Conservation (phyloP, 2,329 filamentous ascomycete species). For the Apiospora hydei region DNA sequence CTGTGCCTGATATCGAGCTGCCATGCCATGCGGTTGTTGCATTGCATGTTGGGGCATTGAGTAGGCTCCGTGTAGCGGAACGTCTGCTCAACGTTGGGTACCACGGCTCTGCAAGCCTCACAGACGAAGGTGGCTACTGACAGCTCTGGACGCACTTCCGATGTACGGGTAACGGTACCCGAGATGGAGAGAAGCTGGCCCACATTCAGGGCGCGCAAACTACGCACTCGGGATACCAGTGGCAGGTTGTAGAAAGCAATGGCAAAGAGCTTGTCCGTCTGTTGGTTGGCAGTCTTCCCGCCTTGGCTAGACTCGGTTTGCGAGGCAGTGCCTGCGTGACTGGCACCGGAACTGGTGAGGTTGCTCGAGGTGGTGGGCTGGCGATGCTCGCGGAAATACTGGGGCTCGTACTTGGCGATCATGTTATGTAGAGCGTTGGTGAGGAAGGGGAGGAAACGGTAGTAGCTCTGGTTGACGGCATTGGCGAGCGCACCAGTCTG, state of each 20-base stretch:
- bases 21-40: constrained; percentile 92
- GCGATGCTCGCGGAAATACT: constrained; percentile 92
- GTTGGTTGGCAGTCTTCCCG: constrained; percentile 85
- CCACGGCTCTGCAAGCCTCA: constrained; percentile 82
- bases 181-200: constrained; percentile 95
- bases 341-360: constrained; percentile 71
- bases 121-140: constrained; percentile 93
- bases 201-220: constrained; percentile 87
- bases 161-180: constrained; percentile 94
- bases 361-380: constrained; percentile 81
- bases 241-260: constrained; percentile 94
- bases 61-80: constrained; percentile 98
- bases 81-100: constrained; percentile 94
- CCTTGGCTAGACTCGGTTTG: constrained; percentile 67
- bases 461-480: constrained; percentile 89
- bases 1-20: constrained; percentile 95
- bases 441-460: constrained; percentile 92
- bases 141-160: constrained; percentile 93
- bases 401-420: constrained; percentile 91
- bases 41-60: constrained; percentile 88
- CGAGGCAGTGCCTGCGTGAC: constrained; percentile 67
- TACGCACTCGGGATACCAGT: constrained; percentile 83
- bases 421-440: constrained; percentile 88
- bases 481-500: constrained; percentile 83
- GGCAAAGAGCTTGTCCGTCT: constrained; percentile 95